Conservation (phyloP, 805 yeast genomes). For the Zygosaccharomyces rouxii region DNA sequence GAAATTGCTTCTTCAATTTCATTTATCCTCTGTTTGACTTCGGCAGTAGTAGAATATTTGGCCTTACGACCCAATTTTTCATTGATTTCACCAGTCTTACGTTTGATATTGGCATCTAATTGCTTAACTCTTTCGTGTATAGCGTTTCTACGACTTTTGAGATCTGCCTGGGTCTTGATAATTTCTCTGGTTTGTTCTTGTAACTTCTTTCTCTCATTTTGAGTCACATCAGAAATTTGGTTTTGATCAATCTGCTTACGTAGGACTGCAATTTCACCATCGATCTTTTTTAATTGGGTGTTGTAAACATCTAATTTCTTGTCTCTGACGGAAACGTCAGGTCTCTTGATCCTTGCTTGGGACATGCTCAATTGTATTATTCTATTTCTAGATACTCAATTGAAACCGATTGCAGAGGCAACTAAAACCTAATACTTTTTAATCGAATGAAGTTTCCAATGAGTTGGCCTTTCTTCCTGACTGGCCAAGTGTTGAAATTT, state of each 20-base stretch:
- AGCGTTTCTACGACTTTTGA: slow-evolving; percentile 43
- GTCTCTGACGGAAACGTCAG: slow-evolving; percentile 64
- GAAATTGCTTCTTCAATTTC: slow-evolving; percentile 71
- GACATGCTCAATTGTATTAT: not conserved
- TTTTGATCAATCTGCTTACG: slow-evolving; percentile 50
- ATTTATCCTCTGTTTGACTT: slow-evolving; percentile 61
- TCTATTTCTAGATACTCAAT: not conserved
- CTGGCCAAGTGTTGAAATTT: slow-evolving; percentile 2
- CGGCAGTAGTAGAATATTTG: slow-evolving; percentile 61
- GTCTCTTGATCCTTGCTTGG: slow-evolving; percentile 51
- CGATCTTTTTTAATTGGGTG: slow-evolving; percentile 60
- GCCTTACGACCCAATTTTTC: slow-evolving; percentile 39
- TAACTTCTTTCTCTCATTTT: slow-evolving; percentile 52
- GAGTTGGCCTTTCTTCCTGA: slow-evolving; percentile 2
- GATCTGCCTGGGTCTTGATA: slow-evolving; percentile 44
- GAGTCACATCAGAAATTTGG: slow-evolving; percentile 44
- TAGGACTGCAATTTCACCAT: slow-evolving; percentile 48
- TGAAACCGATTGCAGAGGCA: not conserved
- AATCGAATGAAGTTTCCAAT: slow-evolving; percentile 1
- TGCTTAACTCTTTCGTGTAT: slow-evolving; percentile 63
- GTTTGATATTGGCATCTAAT: slow-evolving; percentile 66
- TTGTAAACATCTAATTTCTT: slow-evolving; percentile 51
- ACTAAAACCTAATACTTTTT: not conserved
- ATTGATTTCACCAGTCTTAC: slow-evolving; percentile 70
- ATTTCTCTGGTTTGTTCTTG: slow-evolving; percentile 44